Conservation (phyloP, 352 stramenopile species). For the Pythium pyrilobum region DNA sequence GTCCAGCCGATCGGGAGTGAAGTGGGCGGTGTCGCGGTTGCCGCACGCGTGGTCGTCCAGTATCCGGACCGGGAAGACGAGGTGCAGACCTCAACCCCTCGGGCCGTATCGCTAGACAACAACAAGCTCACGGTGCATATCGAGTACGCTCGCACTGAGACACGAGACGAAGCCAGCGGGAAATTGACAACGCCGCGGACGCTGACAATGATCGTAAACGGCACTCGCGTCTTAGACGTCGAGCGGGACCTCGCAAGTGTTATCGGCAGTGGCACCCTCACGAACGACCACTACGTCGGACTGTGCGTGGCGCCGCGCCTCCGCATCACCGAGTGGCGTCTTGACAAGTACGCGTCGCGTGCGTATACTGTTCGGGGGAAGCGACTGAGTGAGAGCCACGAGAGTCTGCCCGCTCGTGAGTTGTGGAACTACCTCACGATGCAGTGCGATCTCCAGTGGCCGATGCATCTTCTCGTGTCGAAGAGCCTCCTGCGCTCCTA, state of each 20-base stretch:
- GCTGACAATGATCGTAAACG: constrained; percentile 9
- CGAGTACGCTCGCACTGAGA: constrained; percentile 13
- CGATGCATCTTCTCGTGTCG: constrained; percentile 62
- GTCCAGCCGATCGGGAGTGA: constrained; percentile 1
- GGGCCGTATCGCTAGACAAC: background rate
- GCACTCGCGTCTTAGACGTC: constrained; percentile 2
- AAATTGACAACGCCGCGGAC: background rate
- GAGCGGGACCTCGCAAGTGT: constrained; percentile 6
- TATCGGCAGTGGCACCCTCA: constrained; percentile 19
- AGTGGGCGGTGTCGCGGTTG: background rate
- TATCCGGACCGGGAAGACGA: background rate
- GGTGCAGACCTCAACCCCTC: background rate
- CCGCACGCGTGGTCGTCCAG: background rate
- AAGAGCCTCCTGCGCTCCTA: constrained; percentile 52
- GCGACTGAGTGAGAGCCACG: constrained; percentile 31
- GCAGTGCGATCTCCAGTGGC: constrained; percentile 49
- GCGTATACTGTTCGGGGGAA: constrained; percentile 20
- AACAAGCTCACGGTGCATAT: background rate
- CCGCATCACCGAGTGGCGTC: constrained; percentile 34
- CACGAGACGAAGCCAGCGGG: background rate
- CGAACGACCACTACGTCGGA: constrained; percentile 48
- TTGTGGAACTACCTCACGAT: constrained; percentile 56
- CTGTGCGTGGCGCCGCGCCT: constrained; percentile 36
- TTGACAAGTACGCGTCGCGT: constrained; percentile 51
- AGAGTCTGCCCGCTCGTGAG: constrained; percentile 36